Evolutionary conservation across 2,329 filamentous ascomycete species (phyloP).

Genomic region (Fusarium sp.): DNA sequence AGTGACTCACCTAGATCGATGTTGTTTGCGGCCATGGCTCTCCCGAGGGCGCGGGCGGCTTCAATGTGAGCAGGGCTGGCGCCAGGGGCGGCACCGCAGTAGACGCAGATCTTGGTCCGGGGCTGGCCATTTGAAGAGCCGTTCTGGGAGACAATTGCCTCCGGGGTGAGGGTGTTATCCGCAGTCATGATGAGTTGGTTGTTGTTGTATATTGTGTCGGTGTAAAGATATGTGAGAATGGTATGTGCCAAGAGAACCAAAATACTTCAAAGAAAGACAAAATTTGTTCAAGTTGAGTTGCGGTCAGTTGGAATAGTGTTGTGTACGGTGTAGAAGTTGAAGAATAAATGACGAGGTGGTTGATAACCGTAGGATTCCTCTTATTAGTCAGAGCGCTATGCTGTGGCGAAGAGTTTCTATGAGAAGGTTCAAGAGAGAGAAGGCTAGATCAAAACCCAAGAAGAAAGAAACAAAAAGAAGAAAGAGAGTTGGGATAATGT

Average conservation of each 20-base stretch:
- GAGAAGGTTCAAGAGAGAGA: constrained; percentile 18
- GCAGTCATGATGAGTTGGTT: constrained; percentile 42
- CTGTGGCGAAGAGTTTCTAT: constrained; percentile 20
- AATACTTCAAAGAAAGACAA: background rate
- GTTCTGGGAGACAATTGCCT: constrained; percentile 36
- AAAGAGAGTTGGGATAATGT: background rate
- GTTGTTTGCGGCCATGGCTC: constrained; percentile 74
- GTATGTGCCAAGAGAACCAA: background rate
- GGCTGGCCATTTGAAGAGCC: constrained; percentile 44
- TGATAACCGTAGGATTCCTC: background rate
- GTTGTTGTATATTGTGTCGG: background rate
- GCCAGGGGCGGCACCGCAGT: constrained; percentile 85
- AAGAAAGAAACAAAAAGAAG: constrained; percentile 8
- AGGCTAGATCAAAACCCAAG: constrained; percentile 11
- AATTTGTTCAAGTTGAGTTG: background rate
- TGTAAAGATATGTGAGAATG: background rate
- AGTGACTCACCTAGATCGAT: constrained; percentile 71
- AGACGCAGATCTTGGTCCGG: constrained; percentile 82
- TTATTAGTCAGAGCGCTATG: constrained; percentile 5
- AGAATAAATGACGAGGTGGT: constrained; percentile 16
- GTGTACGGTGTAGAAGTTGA: constrained; percentile 1
- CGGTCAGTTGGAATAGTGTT: background rate
- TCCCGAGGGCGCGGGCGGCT: constrained; percentile 78
- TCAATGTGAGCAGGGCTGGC: constrained; percentile 76
- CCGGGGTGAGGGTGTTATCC: constrained; percentile 34